Percentiles rank a stretch among this genome's conserved stretches.
Conservation (phyloP, 2,329 filamentous ascomycete genomes). For the Cercospora janseana region DNA sequence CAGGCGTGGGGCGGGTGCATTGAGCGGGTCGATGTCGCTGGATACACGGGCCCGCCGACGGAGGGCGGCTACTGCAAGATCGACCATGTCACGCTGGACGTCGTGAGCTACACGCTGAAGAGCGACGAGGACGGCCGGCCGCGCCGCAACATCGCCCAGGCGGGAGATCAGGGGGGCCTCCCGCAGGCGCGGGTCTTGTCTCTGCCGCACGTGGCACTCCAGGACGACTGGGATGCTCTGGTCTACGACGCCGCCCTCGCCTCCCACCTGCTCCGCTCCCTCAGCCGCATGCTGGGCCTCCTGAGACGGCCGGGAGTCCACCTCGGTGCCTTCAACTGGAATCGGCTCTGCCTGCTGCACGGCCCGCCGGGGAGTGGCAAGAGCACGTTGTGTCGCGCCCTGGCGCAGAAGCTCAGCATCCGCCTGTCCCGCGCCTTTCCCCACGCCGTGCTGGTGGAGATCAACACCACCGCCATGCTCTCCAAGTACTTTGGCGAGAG, state of each 20-base stretch:
- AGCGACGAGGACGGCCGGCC: conserved; percentile 29
- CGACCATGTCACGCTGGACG: conserved; percentile 41
- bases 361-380: conserved; percentile 48
- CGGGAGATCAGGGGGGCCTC: conserved; percentile 30
- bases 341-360: conserved; percentile 45
- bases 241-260: conserved; percentile 47
- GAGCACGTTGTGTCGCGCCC: conserved; percentile 46
- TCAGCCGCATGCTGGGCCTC: conserved; percentile 41
- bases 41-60: conserved; percentile 38
- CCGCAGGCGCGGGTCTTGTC: conserved; percentile 37
- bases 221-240: conserved; percentile 48
- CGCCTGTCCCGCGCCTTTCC: conserved; percentile 42
- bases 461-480: conserved; percentile 48
- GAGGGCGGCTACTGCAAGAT: conserved; percentile 31
- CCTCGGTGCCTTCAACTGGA: conserved; percentile 45
- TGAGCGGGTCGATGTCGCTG: conserved; percentile 41
- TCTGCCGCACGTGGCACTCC: conserved; percentile 43
- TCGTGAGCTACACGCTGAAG: conserved; percentile 45
- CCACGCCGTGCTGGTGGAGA: conserved; percentile 42
- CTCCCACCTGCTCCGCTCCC: conserved; percentile 41
- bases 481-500: conserved; percentile 51
- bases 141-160: conserved; percentile 26
- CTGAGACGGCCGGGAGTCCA: conserved; percentile 39
- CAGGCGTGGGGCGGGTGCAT: conserved; percentile 34
- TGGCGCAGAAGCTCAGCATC: conserved; percentile 54